phyloP scores from a whole-genome alignment of 805 yeast species.

The Sungouiozyma intestinalis region DNA sequence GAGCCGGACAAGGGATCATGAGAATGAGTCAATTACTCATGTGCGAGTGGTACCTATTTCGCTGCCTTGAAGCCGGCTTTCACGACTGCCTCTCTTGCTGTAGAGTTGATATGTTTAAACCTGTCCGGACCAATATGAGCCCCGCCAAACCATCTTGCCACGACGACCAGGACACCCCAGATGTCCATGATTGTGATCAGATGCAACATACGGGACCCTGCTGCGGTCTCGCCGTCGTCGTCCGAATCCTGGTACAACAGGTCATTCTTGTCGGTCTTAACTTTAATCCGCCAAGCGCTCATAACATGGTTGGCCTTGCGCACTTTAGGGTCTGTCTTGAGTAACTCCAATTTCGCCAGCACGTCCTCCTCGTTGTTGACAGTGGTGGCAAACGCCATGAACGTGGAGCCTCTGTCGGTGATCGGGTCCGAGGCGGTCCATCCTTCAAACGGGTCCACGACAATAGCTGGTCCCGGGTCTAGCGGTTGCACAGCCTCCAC shows the following conservation, averaged over 20 bases:
- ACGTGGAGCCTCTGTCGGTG: constrained; percentile 74
- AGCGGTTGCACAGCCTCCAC: constrained; percentile 13
- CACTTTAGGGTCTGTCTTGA: constrained; percentile 58
- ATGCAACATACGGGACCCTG: constrained; percentile 81
- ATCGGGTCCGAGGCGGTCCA: constrained; percentile 77
- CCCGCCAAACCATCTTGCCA: constrained; percentile 91
- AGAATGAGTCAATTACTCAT: too few species aligned
- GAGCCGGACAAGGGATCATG: too few species aligned
- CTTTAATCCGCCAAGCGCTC: constrained; percentile 72
- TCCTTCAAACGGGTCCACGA: constrained; percentile 44
- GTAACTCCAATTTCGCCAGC: constrained; percentile 34
- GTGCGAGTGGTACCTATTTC: too few species aligned
- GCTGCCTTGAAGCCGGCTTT: constrained; percentile 41
- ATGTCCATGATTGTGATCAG: constrained; percentile 68
- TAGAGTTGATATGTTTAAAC: constrained; percentile 84
- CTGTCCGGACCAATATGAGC: constrained; percentile 84
- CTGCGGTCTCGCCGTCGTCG: constrained; percentile 96
- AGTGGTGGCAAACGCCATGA: constrained; percentile 61
- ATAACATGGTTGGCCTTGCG: constrained; percentile 68
- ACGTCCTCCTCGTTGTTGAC: constrained; percentile 66
- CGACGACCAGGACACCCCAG: constrained; percentile 72
- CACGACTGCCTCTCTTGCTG: constrained; percentile 75
- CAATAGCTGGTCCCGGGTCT: constrained; percentile 5
- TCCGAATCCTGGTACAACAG: constrained; percentile 74
- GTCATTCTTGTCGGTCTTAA: constrained; percentile 31